Evolutionary conservation across 2,329 filamentous ascomycete genomes (phyloP).

Genomic region (Fusarium sp.): DNA sequence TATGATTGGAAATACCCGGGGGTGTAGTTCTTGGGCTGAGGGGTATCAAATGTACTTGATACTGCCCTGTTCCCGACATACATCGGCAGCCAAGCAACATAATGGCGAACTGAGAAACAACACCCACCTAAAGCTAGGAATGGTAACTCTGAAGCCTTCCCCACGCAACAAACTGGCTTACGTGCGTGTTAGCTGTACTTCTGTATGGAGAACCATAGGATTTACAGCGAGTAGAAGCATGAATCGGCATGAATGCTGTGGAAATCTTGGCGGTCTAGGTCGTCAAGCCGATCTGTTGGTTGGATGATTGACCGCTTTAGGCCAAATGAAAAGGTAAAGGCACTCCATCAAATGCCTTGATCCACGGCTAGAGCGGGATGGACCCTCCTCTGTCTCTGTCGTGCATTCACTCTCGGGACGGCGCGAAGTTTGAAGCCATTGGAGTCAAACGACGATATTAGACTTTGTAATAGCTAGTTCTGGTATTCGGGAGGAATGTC

Average conservation of each 20-base stretch:
- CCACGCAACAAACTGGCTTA: background rate
- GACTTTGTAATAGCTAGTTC: slow-evolving; percentile 9
- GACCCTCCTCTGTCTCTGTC: background rate
- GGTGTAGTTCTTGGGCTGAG: background rate
- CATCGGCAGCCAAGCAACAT: slow-evolving; percentile 11
- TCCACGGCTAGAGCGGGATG: slow-evolving; percentile 3
- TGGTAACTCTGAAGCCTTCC: slow-evolving; percentile 3
- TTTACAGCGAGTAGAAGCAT: background rate
- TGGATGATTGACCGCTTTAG: slow-evolving; percentile 2
- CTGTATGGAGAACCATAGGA: background rate
- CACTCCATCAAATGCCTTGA: background rate
- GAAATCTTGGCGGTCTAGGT: background rate
- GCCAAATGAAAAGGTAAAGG: background rate
- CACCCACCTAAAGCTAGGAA: background rate
- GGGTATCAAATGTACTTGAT: background rate
- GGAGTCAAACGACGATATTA: slow-evolving; percentile 14
- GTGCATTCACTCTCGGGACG: slow-evolving; percentile 18
- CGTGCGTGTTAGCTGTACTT: background rate
- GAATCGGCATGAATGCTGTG: background rate
- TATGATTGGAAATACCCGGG: background rate
- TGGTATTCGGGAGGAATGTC: slow-evolving; percentile 33
- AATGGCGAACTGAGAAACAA: background rate
- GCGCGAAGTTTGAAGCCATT: slow-evolving; percentile 36
- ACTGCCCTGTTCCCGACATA: slow-evolving; percentile 22
- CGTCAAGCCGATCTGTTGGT: background rate